Evolutionary conservation across 768 basidiomycete species (phyloP).

Genomic region (Kwoniella europaea): DNA sequence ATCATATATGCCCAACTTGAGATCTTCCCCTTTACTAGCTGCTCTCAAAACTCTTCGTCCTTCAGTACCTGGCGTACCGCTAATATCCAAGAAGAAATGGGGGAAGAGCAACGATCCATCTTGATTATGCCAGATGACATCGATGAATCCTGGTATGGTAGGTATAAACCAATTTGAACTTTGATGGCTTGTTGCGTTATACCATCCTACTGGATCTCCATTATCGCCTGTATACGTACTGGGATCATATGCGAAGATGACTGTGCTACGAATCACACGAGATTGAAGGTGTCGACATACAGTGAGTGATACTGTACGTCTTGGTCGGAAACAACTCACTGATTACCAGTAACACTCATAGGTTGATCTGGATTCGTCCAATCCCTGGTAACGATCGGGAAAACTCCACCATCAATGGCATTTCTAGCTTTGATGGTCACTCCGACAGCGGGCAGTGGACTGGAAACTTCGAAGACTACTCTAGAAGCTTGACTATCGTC

Average conservation of each 20-base stretch:
- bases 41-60: conserved; percentile 5
- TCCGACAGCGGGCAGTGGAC: background rate
- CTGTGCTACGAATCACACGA: background rate
- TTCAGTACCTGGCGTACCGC: no score
- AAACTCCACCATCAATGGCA: background rate
- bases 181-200: background rate
- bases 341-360: background rate
- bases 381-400: conserved; percentile 4
- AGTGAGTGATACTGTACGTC: no score
- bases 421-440: conserved; percentile 10
- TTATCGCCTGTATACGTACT: background rate
- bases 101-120: background rate
- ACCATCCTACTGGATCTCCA: background rate
- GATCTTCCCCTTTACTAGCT: background rate
- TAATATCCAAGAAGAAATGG: background rate
- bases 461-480: background rate
- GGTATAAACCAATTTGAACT: background rate
- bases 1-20: background rate
- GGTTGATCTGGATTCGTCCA: conserved; percentile 1
- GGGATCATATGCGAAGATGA: conserved; percentile 1
- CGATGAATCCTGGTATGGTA: background rate
- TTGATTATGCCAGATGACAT: background rate
- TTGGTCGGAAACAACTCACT: background rate
- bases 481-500: background rate
- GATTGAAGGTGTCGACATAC: no score